phyloP scores from a whole-genome alignment of 2,329 filamentous ascomycete species.

The Anthostomella pinea region DNA sequence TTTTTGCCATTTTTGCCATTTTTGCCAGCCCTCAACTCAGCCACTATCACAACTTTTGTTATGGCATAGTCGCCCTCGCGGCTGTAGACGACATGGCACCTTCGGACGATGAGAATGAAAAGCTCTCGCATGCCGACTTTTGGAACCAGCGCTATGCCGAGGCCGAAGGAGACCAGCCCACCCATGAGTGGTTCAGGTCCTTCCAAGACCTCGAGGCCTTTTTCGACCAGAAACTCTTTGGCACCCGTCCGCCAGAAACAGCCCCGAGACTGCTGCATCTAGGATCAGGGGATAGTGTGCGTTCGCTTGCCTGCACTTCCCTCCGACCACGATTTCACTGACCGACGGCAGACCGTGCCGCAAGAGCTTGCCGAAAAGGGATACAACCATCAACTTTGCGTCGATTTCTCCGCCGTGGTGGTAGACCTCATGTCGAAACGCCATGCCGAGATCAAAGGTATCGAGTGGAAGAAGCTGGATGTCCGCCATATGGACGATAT shows the following conservation, averaged over 20 bases:
- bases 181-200: conserved; percentile 53
- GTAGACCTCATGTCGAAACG: conserved; percentile 50
- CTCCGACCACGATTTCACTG: conserved; percentile 2
- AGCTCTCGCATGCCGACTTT: conserved; percentile 41
- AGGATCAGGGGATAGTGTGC: conserved; percentile 57
- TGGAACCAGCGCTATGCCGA: conserved; percentile 50
- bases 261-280: conserved; percentile 50
- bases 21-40: too few relatives aligned
- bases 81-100: too few relatives aligned
- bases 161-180: conserved; percentile 36
- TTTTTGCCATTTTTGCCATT: too few relatives aligned
- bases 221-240: conserved; percentile 42
- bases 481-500: conserved; percentile 48
- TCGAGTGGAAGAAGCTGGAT: conserved; percentile 51
- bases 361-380: conserved; percentile 43
- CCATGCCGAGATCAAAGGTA: conserved; percentile 37
- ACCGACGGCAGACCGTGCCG: conserved; percentile 45
- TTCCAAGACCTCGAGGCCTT: conserved; percentile 48
- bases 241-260: conserved; percentile 23
- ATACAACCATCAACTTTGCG: conserved; percentile 51
- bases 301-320: neutral
- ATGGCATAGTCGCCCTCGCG: too few relatives aligned
- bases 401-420: conserved; percentile 55
- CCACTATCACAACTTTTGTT: too few relatives aligned
- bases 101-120: conserved; percentile 29